Conservation (phyloP, 2,329 filamentous ascomycete genomes). For the Verticillium isaacii region DNA sequence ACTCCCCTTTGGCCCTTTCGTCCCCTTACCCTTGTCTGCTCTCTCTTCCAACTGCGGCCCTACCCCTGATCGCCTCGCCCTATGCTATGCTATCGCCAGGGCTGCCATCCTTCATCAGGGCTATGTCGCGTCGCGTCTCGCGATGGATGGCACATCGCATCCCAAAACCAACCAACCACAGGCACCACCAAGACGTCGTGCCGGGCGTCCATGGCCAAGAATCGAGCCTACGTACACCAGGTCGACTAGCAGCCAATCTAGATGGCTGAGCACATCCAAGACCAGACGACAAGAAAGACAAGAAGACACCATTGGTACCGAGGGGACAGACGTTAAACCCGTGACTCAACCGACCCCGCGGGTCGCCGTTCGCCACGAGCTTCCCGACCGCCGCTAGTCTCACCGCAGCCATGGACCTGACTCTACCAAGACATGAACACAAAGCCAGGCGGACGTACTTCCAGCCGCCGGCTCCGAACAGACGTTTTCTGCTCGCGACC, state of each 20-base stretch:
- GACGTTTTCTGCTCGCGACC: not conserved
- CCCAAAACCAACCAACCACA: not conserved
- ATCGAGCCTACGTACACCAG: not conserved
- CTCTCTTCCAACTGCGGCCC: not conserved
- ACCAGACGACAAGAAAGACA: not conserved
- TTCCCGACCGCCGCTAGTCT: not conserved
- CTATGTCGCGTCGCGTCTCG: not conserved
- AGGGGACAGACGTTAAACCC: not conserved
- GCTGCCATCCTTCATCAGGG: not conserved
- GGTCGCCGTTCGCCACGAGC: not conserved
- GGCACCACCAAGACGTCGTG: not conserved
- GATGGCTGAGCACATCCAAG: not conserved
- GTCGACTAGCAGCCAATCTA: not conserved
- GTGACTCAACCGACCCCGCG: not conserved
- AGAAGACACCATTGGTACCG: not conserved
- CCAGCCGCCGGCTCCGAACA: not conserved
- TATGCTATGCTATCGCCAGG: not conserved
- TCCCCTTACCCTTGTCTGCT: not conserved
- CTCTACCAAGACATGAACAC: not conserved
- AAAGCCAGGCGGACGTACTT: too few relatives aligned
- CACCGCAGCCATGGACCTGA: not conserved
- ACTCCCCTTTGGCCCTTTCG: not conserved
- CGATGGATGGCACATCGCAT: not conserved
- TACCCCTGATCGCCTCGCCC: not conserved
- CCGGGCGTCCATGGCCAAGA: not conserved